These are phyloP conservation scores for Talaromyces nanjingensis DNA, from an alignment of 495 filamentous ascomycete genomes.

Conservation along the genomic window DNA sequence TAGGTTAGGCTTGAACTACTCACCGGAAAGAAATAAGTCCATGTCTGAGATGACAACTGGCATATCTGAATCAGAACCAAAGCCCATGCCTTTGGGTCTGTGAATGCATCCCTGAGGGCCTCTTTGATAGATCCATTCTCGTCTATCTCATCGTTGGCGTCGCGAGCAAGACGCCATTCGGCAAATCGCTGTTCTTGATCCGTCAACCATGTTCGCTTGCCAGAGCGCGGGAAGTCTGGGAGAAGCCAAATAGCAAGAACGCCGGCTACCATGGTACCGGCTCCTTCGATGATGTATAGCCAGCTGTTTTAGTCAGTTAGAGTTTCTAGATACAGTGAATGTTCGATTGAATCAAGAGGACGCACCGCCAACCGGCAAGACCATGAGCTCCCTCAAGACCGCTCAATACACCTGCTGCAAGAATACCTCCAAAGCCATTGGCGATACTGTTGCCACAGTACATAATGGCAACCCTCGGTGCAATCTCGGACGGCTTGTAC, in stretches of 20 bases:
- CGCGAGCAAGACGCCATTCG: no score
- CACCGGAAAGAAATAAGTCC: constrained; percentile 10
- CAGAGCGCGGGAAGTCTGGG: constrained; percentile 17
- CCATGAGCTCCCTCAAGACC: constrained; percentile 15
- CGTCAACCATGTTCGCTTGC: constrained; percentile 17
- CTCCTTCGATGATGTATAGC: no score
- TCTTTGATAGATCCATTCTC: constrained; percentile 10
- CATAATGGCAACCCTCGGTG: constrained; percentile 18
- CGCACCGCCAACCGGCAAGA: constrained; percentile 18
- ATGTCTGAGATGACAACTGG: constrained; percentile 20
- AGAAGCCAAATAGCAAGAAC: constrained; percentile 14
- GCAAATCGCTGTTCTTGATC: constrained; percentile 10
- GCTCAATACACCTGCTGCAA: constrained; percentile 18
- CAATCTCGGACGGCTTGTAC: constrained; percentile 20
- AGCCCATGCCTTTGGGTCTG: constrained; percentile 21
- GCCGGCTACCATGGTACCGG: constrained; percentile 16
- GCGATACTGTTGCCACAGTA: constrained; percentile 20
- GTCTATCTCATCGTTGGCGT: no score
- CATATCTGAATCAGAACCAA: constrained; percentile 19
- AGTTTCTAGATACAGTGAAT: no score
- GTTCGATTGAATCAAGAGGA: no score
- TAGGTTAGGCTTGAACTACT: no score
- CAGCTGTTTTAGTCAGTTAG: no score
- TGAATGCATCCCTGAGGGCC: constrained; percentile 16
- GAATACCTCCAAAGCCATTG: constrained; percentile 22